Conservation (phyloP, 2,329 filamentous ascomycete genomes). For the Aspergillus transmontanensis region DNA sequence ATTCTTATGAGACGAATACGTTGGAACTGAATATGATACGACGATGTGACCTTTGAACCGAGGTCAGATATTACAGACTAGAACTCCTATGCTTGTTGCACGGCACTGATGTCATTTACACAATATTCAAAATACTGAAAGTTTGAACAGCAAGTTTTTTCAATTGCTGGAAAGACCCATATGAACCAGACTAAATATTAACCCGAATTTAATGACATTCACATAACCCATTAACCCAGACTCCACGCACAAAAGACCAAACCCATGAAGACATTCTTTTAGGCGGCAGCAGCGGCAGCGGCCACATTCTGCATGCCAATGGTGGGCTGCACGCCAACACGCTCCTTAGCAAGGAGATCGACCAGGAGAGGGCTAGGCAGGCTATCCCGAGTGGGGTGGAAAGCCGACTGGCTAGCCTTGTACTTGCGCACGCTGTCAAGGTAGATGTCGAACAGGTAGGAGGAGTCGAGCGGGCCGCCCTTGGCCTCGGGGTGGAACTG, state of each 20-base stretch:
- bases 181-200: constrained; percentile 9
- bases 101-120: not conserved
- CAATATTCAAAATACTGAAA: not conserved
- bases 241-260: constrained; percentile 17
- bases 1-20: not conserved
- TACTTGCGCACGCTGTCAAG: constrained; percentile 84
- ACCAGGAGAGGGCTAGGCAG: constrained; percentile 84
- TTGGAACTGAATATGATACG: not conserved
- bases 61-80: not conserved
- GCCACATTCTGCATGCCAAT: constrained; percentile 54
- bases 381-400: constrained; percentile 75
- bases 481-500: constrained; percentile 99
- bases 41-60: not conserved
- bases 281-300: constrained; percentile 30
- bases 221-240: constrained; percentile 16
- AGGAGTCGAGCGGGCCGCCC: constrained; percentile 92
- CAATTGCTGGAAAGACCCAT: not conserved
- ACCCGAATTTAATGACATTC: constrained; percentile 3
- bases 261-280: constrained; percentile 6
- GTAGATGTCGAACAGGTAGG: constrained; percentile 96
- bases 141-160: not conserved
- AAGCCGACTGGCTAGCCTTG: constrained; percentile 78
- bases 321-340: constrained; percentile 81
- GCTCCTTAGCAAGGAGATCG: constrained; percentile 89
- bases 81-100: not conserved